These are phyloP conservation scores for Cystoderma amianthinum DNA, from an alignment of 768 basidiomycete genomes.

Conservation along the genomic window DNA sequence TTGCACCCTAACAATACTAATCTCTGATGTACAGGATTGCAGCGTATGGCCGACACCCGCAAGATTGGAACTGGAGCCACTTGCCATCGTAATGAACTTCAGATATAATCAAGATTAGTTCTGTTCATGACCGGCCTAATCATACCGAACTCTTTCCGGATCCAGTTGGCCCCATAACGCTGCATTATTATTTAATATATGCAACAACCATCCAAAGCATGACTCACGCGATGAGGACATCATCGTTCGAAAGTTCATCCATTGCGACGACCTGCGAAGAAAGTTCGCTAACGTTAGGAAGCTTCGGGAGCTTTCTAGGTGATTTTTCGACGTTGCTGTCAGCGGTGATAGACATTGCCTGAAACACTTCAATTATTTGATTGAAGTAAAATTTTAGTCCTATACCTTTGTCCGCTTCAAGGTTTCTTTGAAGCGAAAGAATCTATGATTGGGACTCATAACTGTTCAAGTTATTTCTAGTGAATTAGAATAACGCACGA, in stretches of 20 bases:
- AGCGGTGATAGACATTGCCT: too few species aligned
- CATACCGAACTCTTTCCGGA: constrained; percentile 7
- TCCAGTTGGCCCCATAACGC: constrained; percentile 7
- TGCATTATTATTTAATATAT: background rate
- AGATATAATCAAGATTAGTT: background rate
- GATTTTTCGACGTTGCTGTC: too few species aligned
- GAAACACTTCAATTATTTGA: too few species aligned
- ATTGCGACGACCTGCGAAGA: constrained; percentile 18
- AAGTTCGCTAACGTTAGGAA: too few species aligned
- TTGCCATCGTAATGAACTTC: constrained; percentile 10
- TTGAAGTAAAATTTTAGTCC: too few species aligned
- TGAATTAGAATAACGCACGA: too few species aligned
- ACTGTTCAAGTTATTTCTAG: too few species aligned
- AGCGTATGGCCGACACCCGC: constrained; percentile 3
- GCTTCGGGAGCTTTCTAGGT: too few species aligned
- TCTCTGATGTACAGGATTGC: constrained; percentile 7
- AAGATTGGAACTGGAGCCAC: constrained; percentile 3
- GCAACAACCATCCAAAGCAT: background rate
- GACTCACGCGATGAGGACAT: constrained; percentile 1
- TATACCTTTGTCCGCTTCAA: too few species aligned
- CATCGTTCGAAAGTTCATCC: background rate
- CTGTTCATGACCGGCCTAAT: too few species aligned
- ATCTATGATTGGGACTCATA: too few species aligned
- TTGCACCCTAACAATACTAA: constrained; percentile 1
- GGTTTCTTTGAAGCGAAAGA: too few species aligned